These are phyloP conservation scores for Claviceps humidiphila DNA, from an alignment of 2,329 filamentous ascomycete genomes.

Conservation along the genomic window DNA sequence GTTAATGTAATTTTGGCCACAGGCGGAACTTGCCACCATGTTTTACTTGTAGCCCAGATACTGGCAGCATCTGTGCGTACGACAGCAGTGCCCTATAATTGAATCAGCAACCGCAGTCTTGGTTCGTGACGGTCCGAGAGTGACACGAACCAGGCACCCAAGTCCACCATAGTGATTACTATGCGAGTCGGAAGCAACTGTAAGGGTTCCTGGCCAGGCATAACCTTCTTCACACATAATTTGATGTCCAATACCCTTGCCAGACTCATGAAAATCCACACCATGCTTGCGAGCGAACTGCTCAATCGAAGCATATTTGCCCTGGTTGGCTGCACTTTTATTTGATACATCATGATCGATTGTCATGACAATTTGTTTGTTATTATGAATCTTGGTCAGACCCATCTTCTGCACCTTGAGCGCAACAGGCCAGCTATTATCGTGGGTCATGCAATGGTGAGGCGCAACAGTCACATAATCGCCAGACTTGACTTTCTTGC, in stretches of 20 bases:
- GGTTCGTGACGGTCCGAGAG: slow-evolving; percentile 16
- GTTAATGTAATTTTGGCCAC: slow-evolving; percentile 69
- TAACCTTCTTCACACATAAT: slow-evolving; percentile 54
- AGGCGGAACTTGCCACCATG: slow-evolving; percentile 83
- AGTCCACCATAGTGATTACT: slow-evolving; percentile 76
- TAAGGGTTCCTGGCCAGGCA: slow-evolving; percentile 70
- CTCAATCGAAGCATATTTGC: slow-evolving; percentile 73
- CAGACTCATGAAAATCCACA: slow-evolving; percentile 53
- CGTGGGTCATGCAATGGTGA: slow-evolving; percentile 72
- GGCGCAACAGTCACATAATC: slow-evolving; percentile 71
- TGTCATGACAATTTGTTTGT: slow-evolving; percentile 65
- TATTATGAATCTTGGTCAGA: slow-evolving; percentile 56
- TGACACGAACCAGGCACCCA: slow-evolving; percentile 42
- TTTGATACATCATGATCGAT: slow-evolving; percentile 87
- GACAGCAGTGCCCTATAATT: slow-evolving; percentile 43
- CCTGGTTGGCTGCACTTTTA: slow-evolving; percentile 60
- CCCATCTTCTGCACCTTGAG: slow-evolving; percentile 69
- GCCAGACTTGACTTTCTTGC: slow-evolving; percentile 63
- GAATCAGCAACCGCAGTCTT: background rate
- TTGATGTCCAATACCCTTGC: slow-evolving; percentile 79
- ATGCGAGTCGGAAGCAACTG: slow-evolving; percentile 68
- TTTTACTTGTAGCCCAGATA: slow-evolving; percentile 72
- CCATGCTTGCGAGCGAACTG: slow-evolving; percentile 69
- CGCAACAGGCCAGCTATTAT: slow-evolving; percentile 67
- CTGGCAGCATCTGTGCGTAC: slow-evolving; percentile 78